Evolutionary conservation across 164 flowering plant genomes (phyloP), one percentile per base, ranked within the genome.

Genomic region (Paratinospora sagittata): DNA sequence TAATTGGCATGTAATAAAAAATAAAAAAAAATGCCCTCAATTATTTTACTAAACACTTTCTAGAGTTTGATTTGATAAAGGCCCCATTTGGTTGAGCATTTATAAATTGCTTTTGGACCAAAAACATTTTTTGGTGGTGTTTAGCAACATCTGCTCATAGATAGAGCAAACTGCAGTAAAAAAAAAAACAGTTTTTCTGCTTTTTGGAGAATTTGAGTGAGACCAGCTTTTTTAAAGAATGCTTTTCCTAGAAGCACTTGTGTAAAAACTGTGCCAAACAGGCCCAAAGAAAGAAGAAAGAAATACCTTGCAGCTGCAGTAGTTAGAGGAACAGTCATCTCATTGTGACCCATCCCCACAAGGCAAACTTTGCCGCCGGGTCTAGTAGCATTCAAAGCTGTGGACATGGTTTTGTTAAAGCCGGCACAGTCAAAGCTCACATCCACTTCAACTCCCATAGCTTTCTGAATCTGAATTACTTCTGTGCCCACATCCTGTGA

Each of bases 331-430:
- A 89, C 84, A 16, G 89, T 89, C 91, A 92, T 86, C 75, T 81
- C 88, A 16, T 45, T 33, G 65, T 90, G 97, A 8, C 97, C 97
- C 97, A 88, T 85, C 1, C 97, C 98, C 24, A 94, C 93, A 63
- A 94, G 91, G 81, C 97, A 92, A 61, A 94, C 97, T 74, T 87
- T 94, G 63, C 98, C 98, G 30, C 98, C 97, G 0, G 90, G 8
- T 69, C 82, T 69, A 24, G 98, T 94, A 45, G 97, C 97, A 58
- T 67, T 75, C 13, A 92, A 78, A 17, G 97, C 97, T 3, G 95
- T 92, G 45, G 93, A 80, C 88, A 94, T 89, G 68, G 97, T 89
- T 79, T 94, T 94, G 76, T 76, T 75, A 66, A 89, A 87, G 43
- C 95, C 98, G 6, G 85, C 98, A 85, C 97, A 94, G 78, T 92